These are phyloP conservation scores for Leccinum broughii DNA, from an alignment of 768 basidiomycete species.

Conservation along the genomic window DNA sequence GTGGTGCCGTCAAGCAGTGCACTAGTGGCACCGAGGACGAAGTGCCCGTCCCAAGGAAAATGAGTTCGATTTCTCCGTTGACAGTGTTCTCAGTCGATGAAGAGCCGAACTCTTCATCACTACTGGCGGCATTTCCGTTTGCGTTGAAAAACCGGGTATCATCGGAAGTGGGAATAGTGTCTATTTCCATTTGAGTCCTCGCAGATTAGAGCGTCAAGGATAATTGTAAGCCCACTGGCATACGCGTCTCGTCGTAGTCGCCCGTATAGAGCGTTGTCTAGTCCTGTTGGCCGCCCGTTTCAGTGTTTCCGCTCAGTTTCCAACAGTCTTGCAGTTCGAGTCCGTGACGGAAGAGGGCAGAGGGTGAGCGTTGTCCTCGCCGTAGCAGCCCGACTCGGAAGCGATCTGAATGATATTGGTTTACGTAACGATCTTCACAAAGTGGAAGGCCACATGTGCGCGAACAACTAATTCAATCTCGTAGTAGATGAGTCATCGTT, in stretches of 20 bases:
- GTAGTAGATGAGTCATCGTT: too few species aligned
- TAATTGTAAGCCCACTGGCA: too few species aligned
- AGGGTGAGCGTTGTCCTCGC: not conserved
- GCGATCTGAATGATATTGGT: not conserved
- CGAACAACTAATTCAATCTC: too few species aligned
- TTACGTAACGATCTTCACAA: not conserved
- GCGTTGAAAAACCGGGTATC: not conserved
- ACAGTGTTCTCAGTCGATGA: not conserved
- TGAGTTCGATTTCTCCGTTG: conserved; percentile 50
- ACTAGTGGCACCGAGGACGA: conserved; percentile 71
- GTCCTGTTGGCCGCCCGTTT: not conserved
- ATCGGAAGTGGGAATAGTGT: conserved; percentile 3
- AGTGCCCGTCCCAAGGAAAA: conserved; percentile 84
- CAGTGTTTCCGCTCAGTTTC: not conserved
- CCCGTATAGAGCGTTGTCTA: not conserved
- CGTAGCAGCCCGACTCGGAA: too few species aligned
- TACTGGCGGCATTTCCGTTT: not conserved
- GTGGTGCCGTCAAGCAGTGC: conserved; percentile 73
- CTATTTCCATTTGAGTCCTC: not conserved
- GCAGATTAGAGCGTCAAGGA: not conserved
- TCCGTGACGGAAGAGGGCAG: not conserved
- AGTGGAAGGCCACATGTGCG: too few species aligned
- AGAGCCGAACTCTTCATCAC: not conserved
- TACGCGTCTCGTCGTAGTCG: not conserved
- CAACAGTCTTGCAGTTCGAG: not conserved